Conservation (phyloP, 495 filamentous ascomycete species). For the Xylaria telfairii region DNA sequence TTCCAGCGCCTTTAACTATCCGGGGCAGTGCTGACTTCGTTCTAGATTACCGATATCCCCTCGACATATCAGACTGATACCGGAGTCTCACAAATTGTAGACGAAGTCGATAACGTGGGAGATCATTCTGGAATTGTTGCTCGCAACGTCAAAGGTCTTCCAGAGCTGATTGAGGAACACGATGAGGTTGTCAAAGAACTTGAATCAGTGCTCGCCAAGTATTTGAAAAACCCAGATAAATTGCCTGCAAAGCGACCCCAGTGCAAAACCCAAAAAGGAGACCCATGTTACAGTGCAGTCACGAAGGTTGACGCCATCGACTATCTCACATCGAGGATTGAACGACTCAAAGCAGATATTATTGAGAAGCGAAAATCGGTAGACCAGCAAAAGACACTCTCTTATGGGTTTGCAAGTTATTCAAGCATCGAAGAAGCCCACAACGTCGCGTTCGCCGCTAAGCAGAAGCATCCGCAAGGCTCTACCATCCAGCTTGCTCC, state of each 20-base stretch:
- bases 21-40: conserved; percentile 37
- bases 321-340: conserved; percentile 75
- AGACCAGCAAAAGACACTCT: conserved; percentile 76
- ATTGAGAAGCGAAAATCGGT: conserved; percentile 70
- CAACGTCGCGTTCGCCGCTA: conserved; percentile 70
- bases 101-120: conserved; percentile 65
- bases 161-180: conserved; percentile 75
- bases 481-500: conserved; percentile 73
- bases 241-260: conserved; percentile 71
- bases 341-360: conserved; percentile 72
- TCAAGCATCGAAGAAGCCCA: conserved; percentile 77
- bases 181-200: conserved; percentile 70
- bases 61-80: conserved; percentile 67
- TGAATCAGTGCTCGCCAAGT: conserved; percentile 74
- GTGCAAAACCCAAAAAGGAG: conserved; percentile 68
- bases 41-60: conserved; percentile 70
- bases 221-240: conserved; percentile 74
- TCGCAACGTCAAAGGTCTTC: conserved; percentile 78
- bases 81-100: conserved; percentile 69
- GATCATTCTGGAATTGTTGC: conserved; percentile 71
- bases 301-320: conserved; percentile 82
- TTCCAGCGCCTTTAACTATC: neutral
- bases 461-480: conserved; percentile 72
- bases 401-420: conserved; percentile 84
- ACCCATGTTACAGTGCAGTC: conserved; percentile 55